Conservation (phyloP, 768 basidiomycete species). For the Lentinula aciculospora region DNA sequence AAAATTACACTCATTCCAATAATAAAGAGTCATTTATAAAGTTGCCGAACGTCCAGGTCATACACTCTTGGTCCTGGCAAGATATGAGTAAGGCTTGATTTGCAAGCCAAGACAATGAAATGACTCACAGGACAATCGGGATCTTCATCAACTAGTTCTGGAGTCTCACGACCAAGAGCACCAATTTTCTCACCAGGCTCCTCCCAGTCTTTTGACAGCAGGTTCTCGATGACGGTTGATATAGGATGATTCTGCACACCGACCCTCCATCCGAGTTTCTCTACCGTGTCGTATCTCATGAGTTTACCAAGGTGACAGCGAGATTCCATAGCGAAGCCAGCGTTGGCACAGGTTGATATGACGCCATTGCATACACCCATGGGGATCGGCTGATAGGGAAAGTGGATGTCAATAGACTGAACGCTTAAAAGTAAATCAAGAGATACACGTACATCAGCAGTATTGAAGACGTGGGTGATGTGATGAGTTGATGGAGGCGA, state of each 20-base stretch:
- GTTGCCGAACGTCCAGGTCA: constrained; percentile 3
- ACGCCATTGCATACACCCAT: constrained; percentile 81
- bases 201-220: constrained; percentile 35
- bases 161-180: constrained; percentile 20
- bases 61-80: constrained; percentile 4
- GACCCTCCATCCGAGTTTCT: constrained; percentile 73
- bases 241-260: constrained; percentile 70
- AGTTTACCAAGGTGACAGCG: constrained; percentile 87
- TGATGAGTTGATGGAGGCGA: constrained; percentile 51
- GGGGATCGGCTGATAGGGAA: constrained; percentile 64
- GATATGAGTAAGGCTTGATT: not conserved
- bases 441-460: constrained; percentile 56
- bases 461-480: constrained; percentile 87
- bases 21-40: not conserved
- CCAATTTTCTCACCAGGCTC: not conserved
- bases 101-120: not conserved
- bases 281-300: constrained; percentile 82
- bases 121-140: constrained; percentile 59
- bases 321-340: constrained; percentile 82
- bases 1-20: not conserved
- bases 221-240: constrained; percentile 58
- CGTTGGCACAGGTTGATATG: constrained; percentile 40
- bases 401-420: constrained; percentile 4
- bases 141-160: constrained; percentile 26
- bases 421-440: not conserved